A percentile compares a stretch with the other conserved stretches of the same genome.
These are phyloP conservation scores for Jatropha multifida DNA, from an alignment of 441 rosid genomes.

Conservation along the genomic window DNA sequence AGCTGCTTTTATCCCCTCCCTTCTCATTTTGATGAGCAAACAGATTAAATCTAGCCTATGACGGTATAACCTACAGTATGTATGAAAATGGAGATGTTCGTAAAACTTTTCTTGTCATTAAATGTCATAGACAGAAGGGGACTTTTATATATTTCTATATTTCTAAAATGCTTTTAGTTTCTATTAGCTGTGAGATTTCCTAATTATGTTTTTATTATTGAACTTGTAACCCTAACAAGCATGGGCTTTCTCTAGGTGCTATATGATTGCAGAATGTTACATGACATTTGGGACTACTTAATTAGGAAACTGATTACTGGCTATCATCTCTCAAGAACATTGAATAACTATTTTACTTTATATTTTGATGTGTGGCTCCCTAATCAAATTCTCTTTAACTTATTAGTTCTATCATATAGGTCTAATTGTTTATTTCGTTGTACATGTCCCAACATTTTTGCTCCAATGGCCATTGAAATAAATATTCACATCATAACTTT, in stretches of 20 bases:
- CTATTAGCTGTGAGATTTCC: background rate
- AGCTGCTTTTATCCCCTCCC: background rate
- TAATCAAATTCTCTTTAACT: background rate
- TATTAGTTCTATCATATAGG: background rate
- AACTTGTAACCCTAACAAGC: background rate
- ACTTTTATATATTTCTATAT: background rate
- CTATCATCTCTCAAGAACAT: background rate
- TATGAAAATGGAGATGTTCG: background rate
- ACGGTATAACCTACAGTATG: background rate
- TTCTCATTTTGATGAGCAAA: constrained; percentile 1
- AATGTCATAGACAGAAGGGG: background rate
- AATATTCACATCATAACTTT: background rate
- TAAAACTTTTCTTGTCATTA: background rate
- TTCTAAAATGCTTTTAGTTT: background rate
- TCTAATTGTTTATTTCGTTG: background rate
- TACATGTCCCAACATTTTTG: background rate
- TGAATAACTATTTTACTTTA: background rate
- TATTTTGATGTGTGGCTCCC: background rate
- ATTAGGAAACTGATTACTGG: background rate
- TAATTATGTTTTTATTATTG: background rate
- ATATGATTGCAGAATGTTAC: background rate
- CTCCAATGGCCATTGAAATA: background rate
- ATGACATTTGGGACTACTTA: background rate
- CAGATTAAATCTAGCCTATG: background rate
- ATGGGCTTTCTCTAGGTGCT: background rate